Base-by-base conservation (phyloP, 352 stramenopile species). In the Phytophthora pseudosyringae region DNA sequence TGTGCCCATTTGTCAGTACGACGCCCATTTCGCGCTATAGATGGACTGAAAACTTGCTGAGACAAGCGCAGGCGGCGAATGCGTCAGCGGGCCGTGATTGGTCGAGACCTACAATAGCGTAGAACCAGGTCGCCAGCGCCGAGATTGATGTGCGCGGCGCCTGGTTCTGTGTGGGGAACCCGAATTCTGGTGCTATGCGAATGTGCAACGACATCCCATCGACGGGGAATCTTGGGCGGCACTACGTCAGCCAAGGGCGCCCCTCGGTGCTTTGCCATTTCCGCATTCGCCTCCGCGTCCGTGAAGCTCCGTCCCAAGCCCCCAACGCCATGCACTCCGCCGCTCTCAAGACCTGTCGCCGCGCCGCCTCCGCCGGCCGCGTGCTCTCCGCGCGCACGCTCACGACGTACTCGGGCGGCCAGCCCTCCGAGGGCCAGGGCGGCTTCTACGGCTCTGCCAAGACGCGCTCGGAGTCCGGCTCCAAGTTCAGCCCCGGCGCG, bases 401-500 rank as follows among this genome's bases (percentile, higher is more conserved):
- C 45, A 94, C 86, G 50, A 96, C 88, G 48, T 97, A 97, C 73
- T 94, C 83, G 16, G 90, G 89, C 52, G 91, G 91, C 38, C 91
- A 97, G 69, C 83, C 91, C 13, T 90, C 72, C 41, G 88, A 96
- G 64, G 91, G 91, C 38, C 91, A 97, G 63, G 91, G 91, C 40
- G 91, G 91, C 48, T 98, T 94, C 73, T 98, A 98, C 70, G 91
- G 89, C 48, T 89, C 86, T 26, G 78, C 88, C 58, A 92, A 93
- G 63, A 83, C 86, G 64, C 83, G 86, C 44, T 91, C 86, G 7
- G 83, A 94, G 55, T 68, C 78, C 57, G 63, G 69, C 47, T 77
- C 85, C 48, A 78, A 83, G 67, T 91, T 93, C 59, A 64, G 68
- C 49, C 83, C 81, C 0, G 83, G 86, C 21, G 83, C 76, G 39